phyloP scores from a whole-genome alignment of 2,329 filamentous ascomycete species.

The Pseudogymnoascus sp. region DNA sequence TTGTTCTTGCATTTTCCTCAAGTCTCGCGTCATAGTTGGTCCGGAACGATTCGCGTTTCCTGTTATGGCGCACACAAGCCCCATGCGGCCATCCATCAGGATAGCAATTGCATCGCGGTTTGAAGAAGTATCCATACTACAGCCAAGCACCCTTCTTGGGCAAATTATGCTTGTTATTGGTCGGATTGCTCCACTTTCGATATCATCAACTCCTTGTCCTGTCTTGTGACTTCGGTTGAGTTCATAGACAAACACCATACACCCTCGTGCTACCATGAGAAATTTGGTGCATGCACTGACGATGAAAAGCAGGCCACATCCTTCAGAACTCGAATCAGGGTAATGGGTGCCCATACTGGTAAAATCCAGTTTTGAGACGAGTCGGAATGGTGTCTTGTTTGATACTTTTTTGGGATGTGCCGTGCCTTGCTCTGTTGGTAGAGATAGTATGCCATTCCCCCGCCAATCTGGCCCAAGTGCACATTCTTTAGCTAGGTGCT shows the following conservation, averaged over 20 bases:
- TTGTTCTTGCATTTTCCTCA: slow-evolving; percentile 1
- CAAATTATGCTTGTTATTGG: slow-evolving; percentile 47
- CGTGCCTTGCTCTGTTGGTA: not conserved
- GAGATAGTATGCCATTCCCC: slow-evolving; percentile 20
- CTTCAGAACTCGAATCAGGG: slow-evolving; percentile 16
- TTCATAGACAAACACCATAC: slow-evolving; percentile 48
- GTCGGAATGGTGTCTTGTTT: slow-evolving; percentile 24
- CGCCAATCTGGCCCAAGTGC: slow-evolving; percentile 26
- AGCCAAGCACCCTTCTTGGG: slow-evolving; percentile 46
- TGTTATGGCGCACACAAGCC: slow-evolving; percentile 50
- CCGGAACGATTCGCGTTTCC: slow-evolving; percentile 17
- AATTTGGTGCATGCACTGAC: slow-evolving; percentile 51
- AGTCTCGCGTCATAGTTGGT: not conserved
- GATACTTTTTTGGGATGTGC: not conserved
- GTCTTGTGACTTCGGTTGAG: slow-evolving; percentile 19
- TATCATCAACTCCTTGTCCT: not conserved
- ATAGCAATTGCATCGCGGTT: slow-evolving; percentile 47
- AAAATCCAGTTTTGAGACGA: slow-evolving; percentile 31
- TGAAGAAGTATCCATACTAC: slow-evolving; percentile 54
- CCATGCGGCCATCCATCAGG: slow-evolving; percentile 50
- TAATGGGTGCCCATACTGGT: slow-evolving; percentile 26
- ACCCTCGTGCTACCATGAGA: slow-evolving; percentile 45
- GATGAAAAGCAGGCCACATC: slow-evolving; percentile 21
- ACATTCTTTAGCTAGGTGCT: slow-evolving; percentile 35
- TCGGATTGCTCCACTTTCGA: slow-evolving; percentile 25